Conservation (phyloP, 345 rosid genomes). For the Limnanthes douglasii region DNA sequence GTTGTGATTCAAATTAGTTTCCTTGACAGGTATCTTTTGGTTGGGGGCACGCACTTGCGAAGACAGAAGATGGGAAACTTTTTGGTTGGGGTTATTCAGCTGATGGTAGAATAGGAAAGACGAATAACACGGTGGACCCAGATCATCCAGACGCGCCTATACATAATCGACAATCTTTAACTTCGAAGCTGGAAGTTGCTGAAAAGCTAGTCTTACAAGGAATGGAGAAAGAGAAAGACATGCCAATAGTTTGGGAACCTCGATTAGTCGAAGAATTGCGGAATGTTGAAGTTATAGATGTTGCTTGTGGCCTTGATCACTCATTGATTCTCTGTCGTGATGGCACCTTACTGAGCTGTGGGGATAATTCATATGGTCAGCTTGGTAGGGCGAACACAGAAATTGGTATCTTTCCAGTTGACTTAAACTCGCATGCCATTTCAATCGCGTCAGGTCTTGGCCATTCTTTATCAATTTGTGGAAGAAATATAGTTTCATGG, state of each 20-base stretch:
- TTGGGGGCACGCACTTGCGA: slow-evolving; percentile 89
- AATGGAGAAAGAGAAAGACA: slow-evolving; percentile 59
- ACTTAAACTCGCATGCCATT: slow-evolving; percentile 16
- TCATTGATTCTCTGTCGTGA: slow-evolving; percentile 69
- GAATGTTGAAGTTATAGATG: slow-evolving; percentile 34
- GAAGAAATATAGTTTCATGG: slow-evolving; percentile 41
- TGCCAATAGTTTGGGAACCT: slow-evolving; percentile 90
- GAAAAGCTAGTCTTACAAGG: slow-evolving; percentile 54
- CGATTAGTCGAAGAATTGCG: slow-evolving; percentile 38
- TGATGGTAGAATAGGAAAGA: slow-evolving; percentile 71
- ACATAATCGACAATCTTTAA: slow-evolving; percentile 5
- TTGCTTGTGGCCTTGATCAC: slow-evolving; percentile 81
- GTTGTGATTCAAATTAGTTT: too few species aligned
- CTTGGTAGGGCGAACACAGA: slow-evolving; percentile 48
- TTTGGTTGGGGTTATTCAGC: slow-evolving; percentile 95
- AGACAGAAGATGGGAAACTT: slow-evolving; percentile 48
- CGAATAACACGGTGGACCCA: slow-evolving; percentile 53
- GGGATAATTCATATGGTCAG: slow-evolving; percentile 80
- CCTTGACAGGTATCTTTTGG: slow-evolving; percentile 72
- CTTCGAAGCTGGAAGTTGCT: slow-evolving; percentile 28
- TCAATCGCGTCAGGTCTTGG: slow-evolving; percentile 73
- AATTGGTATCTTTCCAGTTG: slow-evolving; percentile 51
- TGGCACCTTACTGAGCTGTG: slow-evolving; percentile 53
- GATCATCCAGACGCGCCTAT: slow-evolving; percentile 3
- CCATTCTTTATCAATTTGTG: slow-evolving; percentile 70